Base-by-base conservation (phyloP, 2,329 filamentous ascomycete species). In the Calonectria pseudoturangicola region DNA sequence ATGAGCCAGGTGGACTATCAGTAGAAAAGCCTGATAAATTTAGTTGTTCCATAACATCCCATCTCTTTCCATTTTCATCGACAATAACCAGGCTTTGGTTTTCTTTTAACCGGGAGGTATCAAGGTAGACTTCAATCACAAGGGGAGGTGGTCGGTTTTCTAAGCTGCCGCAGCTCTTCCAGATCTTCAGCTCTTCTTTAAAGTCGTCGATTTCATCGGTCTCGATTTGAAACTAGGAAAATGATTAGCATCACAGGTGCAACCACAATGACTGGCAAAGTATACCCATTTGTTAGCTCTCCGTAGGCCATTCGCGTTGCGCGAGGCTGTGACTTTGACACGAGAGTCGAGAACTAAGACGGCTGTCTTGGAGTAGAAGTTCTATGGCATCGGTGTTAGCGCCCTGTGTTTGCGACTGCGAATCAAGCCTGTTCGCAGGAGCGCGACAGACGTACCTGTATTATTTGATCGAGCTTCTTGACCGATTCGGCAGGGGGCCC, bases 171-270 rank as follows among this genome's bases (percentile, higher is more conserved):
- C 94, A 94, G 56, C 88, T 90, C 84, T 93, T 96, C 96, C 96
- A 99, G 71, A 91, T 88, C 78, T 90, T 89, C 74, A 98, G 89
- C 76, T 97, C 94, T 76, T 97, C 93, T 79, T 90, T 89, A 81
- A 98, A 95, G 73, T 94, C 92, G 81, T 98, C 95, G 75, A 96
- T 96, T 79, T 99, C 97, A 79, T 98, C 94, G 54, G 98, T 93
- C 77, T 98, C 94, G 78, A 98, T 92, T 87, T 98, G 97, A 85
- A 98, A 99, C 97, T 98, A 80, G 56, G 63, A 39, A 8, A 2
- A 50, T 39, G 45, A 71, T 79, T 47, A 81, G 79, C 58, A 28
- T 51, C 66, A 39, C 33, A 33, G 3, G 18, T 45, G 18, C 25
- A 28, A 4, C 30, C 41, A 21, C 30, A 15, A 56, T 51, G 25